phyloP scores from a whole-genome alignment of 257 asterid species.

The Fraxinus excelsior region DNA sequence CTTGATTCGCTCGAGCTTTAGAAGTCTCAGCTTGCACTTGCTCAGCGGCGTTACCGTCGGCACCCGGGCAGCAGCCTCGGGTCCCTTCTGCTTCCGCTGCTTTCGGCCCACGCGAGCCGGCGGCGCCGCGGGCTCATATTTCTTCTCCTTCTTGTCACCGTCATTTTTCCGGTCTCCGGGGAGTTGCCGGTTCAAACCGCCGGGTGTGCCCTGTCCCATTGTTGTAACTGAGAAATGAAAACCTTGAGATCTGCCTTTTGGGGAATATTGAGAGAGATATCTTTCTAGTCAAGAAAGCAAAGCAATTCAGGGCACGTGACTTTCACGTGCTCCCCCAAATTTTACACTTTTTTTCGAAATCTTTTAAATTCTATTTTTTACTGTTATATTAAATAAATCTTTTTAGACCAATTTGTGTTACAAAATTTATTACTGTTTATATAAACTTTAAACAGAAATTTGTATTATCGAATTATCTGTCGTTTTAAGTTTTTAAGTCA shows the following conservation, averaged over 20 bases:
- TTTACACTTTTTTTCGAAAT: too few relatives aligned
- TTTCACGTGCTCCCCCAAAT: slow-evolving; percentile 11
- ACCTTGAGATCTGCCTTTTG: slow-evolving; percentile 12
- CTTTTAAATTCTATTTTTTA: too few relatives aligned
- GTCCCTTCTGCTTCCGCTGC: slow-evolving; percentile 63
- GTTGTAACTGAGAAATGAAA: slow-evolving; percentile 2
- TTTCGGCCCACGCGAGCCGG: slow-evolving; percentile 55
- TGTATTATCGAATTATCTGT: neutral
- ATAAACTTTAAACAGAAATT: neutral
- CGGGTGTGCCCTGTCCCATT: slow-evolving; percentile 82
- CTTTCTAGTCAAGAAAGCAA: slow-evolving; percentile 41
- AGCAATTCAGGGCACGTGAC: slow-evolving; percentile 7
- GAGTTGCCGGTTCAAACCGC: slow-evolving; percentile 60
- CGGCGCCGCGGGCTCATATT: slow-evolving; percentile 67
- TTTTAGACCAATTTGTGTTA: neutral
- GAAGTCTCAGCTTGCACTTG: slow-evolving; percentile 52
- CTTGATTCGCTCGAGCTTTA: slow-evolving; percentile 63
- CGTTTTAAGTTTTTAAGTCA: slow-evolving; percentile 31
- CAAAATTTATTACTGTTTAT: neutral
- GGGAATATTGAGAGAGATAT: slow-evolving; percentile 18
- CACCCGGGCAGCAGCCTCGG: slow-evolving; percentile 58
- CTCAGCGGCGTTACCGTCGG: slow-evolving; percentile 50
- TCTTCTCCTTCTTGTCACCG: slow-evolving; percentile 69
- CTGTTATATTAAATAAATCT: too few relatives aligned
- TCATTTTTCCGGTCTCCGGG: slow-evolving; percentile 65